These are phyloP conservation scores for Xylaria sp. DNA, from an alignment of 2,329 filamentous ascomycete species.

Conservation along the genomic window DNA sequence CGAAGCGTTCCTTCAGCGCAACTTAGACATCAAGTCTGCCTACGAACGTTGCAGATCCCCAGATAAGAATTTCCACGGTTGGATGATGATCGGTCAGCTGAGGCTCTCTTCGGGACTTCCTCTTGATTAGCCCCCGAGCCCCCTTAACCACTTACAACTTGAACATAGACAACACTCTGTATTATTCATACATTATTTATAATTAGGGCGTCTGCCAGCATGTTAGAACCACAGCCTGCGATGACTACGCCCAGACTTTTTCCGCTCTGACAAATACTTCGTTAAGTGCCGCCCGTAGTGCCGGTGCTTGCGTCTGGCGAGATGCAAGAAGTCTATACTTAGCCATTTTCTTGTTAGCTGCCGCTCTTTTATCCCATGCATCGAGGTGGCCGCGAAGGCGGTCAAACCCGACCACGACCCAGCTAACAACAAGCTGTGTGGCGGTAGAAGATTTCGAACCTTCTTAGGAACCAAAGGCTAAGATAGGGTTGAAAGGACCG, in stretches of 20 bases:
- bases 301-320: slow-evolving; percentile 26
- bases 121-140: neutral
- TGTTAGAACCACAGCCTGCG: no score
- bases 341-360: slow-evolving; percentile 28
- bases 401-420: slow-evolving; percentile 30
- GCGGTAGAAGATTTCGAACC: neutral
- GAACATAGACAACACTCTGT: no score
- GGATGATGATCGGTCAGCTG: slow-evolving; percentile 9
- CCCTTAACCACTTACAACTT: no score
- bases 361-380: slow-evolving; percentile 28
- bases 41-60: slow-evolving; percentile 16
- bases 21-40: neutral
- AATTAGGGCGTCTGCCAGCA: no score
- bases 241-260: neutral
- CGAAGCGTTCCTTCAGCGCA: neutral
- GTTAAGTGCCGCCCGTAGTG: slow-evolving; percentile 9
- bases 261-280: neutral
- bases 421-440: slow-evolving; percentile 1
- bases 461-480: neutral
- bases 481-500: slow-evolving; percentile 21
- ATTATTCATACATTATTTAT: no score
- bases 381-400: slow-evolving; percentile 21
- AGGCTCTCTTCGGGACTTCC: slow-evolving; percentile 5
- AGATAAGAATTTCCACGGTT: slow-evolving; percentile 1
- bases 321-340: slow-evolving; percentile 7